Evolutionary conservation across 768 basidiomycete species (phyloP), one percentile per base, ranked within the genome.

Genomic region (Gyrodon lividus): DNA sequence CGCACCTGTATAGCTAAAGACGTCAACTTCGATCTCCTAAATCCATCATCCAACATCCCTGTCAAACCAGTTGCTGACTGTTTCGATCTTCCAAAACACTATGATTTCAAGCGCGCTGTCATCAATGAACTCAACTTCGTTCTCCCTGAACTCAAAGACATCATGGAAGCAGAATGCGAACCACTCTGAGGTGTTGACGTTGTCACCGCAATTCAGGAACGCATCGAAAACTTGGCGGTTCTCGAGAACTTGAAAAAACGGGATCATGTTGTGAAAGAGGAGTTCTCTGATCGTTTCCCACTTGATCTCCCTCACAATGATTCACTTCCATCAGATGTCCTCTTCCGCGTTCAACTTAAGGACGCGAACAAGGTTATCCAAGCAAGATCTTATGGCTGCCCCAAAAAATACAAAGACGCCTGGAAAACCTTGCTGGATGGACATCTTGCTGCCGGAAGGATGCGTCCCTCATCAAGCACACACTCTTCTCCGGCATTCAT

Each of bases 391-490:
- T 77, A 75, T 45, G 48, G n/a, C n/a, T n/a, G n/a, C n/a, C n/a
- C n/a, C n/a, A n/a, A n/a, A n/a, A n/a, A n/a, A n/a, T n/a, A n/a
- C 72, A 0, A 59, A 61, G 71, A 73, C 0, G 66, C 68, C 0
- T 75, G 72, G 68, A 23, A 61, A 17, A 64, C 38, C 0, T 57
- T 76, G 0, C 60, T 77, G 4, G 48, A 72, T 0, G 46, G 70
- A 41, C 71, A 73, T 44, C 46, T 75, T 1, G 62, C 57, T 6
- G 67, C 70, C 2, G 73, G 74, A 0, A 49, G 61, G 0, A 66
- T 76, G 0, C 53, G 60, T 0, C 68, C 66, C 1, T 74, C 69
- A 0, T 57, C 55, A 0, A 68, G 62, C 1, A 46, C 48, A 0
- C 66, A 60, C 42, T 67, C 69, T 0, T 77, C 70, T 0, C 73